These are phyloP conservation scores for Adenanthera pavonina DNA, from an alignment of 306 rosid species.

Conservation along the genomic window DNA sequence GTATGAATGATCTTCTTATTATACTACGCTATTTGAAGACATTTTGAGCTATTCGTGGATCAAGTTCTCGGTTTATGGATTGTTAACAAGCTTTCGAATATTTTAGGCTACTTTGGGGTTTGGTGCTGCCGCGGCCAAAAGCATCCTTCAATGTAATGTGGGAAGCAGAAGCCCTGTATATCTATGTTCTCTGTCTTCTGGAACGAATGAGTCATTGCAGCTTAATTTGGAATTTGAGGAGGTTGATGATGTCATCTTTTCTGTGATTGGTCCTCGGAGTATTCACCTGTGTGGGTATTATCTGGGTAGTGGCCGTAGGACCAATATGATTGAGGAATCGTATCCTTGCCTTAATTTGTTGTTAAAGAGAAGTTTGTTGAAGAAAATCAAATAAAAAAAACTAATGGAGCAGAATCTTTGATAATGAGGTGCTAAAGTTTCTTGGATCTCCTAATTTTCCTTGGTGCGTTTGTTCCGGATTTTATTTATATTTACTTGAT, in stretches of 20 bases:
- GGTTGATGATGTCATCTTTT: slow-evolving; percentile 74
- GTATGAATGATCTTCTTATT: neutral
- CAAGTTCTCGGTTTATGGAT: neutral
- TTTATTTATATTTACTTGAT: neutral
- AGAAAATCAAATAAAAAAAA: neutral
- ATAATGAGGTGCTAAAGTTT: neutral
- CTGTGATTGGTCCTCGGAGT: slow-evolving; percentile 86
- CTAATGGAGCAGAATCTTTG: neutral
- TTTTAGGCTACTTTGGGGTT: slow-evolving; percentile 74
- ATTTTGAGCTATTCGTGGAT: neutral
- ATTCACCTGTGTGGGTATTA: slow-evolving; percentile 84
- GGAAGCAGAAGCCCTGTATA: slow-evolving; percentile 83
- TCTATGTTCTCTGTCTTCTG: slow-evolving; percentile 78
- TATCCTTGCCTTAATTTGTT: slow-evolving; percentile 56
- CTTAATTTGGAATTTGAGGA: slow-evolving; percentile 85
- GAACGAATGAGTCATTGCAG: slow-evolving; percentile 72
- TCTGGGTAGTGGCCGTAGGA: slow-evolving; percentile 38
- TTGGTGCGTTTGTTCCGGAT: neutral
- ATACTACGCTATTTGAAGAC: neutral
- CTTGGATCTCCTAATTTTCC: neutral
- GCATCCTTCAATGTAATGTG: slow-evolving; percentile 87
- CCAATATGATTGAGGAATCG: slow-evolving; percentile 52
- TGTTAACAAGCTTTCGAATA: slow-evolving; percentile 17
- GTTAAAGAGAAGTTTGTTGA: neutral
- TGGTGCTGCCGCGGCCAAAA: slow-evolving; percentile 62